A percentile compares a stretch with the other conserved stretches of the same genome.
Evolutionary conservation across 192 early-diverging fungal genomes (phyloP).

Genomic region (Phlyctochytrium planicorne): DNA sequence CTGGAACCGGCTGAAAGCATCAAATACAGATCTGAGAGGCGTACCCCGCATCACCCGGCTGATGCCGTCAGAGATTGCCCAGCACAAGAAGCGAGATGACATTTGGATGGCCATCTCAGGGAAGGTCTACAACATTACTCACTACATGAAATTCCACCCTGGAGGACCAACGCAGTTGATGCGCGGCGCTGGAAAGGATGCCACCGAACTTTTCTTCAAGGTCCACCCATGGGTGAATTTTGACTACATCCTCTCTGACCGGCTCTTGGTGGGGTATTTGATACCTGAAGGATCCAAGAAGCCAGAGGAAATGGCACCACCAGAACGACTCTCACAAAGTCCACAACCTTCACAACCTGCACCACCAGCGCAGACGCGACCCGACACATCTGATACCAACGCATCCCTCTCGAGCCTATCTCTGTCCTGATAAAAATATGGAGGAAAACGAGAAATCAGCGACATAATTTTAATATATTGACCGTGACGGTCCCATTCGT

Average conservation of each 20-base stretch:
- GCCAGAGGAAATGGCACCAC: neutral
- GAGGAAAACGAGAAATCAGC: no score
- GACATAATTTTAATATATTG: no score
- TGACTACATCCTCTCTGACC: slow-evolving; percentile 76
- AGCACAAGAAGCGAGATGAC: slow-evolving; percentile 76
- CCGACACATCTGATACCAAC: no score
- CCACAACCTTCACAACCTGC: no score
- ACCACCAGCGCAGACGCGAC: no score
- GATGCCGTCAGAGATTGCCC: slow-evolving; percentile 70
- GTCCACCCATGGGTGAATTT: slow-evolving; percentile 96
- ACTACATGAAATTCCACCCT: slow-evolving; percentile 88
- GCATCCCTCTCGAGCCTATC: no score
- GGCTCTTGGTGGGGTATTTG: slow-evolving; percentile 65
- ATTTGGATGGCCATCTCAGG: slow-evolving; percentile 88
- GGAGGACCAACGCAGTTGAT: slow-evolving; percentile 68
- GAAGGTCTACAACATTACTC: slow-evolving; percentile 90
- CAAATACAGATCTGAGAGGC: slow-evolving; percentile 69
- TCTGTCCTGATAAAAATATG: no score
- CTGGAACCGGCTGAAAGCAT: slow-evolving; percentile 83
- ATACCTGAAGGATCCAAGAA: slow-evolving; percentile 29
- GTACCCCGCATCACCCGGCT: slow-evolving; percentile 55
- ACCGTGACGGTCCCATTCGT: no score
- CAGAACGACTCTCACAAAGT: no score
- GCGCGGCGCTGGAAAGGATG: slow-evolving; percentile 86
- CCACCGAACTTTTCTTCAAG: slow-evolving; percentile 78